These are phyloP conservation scores for Myriosclerotinia duriaeana DNA, from an alignment of 2,329 filamentous ascomycete species.

Conservation along the genomic window DNA sequence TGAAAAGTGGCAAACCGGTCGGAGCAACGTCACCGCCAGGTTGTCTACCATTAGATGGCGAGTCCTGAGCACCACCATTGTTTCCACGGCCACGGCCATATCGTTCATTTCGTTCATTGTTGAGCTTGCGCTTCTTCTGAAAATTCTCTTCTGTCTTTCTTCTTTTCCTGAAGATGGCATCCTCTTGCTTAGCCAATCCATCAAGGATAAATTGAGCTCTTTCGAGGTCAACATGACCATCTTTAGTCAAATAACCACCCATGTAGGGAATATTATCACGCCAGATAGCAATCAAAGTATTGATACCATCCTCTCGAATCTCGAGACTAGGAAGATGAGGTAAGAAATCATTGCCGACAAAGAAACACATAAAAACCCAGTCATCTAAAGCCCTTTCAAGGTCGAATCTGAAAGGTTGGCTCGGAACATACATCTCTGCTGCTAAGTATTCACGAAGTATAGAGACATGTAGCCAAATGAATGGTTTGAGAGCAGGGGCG, in stretches of 20 bases:
- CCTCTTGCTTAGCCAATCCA: conserved; percentile 88
- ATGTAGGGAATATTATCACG: conserved; percentile 85
- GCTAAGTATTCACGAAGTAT: conserved; percentile 90
- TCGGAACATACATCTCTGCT: conserved; percentile 80
- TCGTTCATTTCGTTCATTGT: conserved; percentile 52
- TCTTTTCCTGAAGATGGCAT: conserved; percentile 85
- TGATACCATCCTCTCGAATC: conserved; percentile 95
- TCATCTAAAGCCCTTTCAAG: conserved; percentile 93
- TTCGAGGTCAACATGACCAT: conserved; percentile 85
- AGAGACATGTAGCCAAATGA: conserved; percentile 96
- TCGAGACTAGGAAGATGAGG: conserved; percentile 96
- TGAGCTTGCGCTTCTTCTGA: conserved; percentile 76
- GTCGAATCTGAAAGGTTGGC: conserved; percentile 84
- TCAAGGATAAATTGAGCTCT: conserved; percentile 84
- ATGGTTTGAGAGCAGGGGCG: conserved; percentile 73
- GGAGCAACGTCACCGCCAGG: conserved; percentile 40
- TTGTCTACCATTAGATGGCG: conserved; percentile 36
- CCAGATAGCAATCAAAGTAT: conserved; percentile 96
- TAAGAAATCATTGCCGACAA: conserved; percentile 97
- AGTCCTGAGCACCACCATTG: conserved; percentile 36
- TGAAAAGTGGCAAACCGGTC: conserved; percentile 55
- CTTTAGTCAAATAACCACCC: conserved; percentile 95
- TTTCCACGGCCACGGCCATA: conserved; percentile 41
- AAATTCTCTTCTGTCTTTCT: conserved; percentile 82
- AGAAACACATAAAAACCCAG: conserved; percentile 99